phyloP scores from a whole-genome alignment of 106 monocot species.

The Gastrodia elata region DNA sequence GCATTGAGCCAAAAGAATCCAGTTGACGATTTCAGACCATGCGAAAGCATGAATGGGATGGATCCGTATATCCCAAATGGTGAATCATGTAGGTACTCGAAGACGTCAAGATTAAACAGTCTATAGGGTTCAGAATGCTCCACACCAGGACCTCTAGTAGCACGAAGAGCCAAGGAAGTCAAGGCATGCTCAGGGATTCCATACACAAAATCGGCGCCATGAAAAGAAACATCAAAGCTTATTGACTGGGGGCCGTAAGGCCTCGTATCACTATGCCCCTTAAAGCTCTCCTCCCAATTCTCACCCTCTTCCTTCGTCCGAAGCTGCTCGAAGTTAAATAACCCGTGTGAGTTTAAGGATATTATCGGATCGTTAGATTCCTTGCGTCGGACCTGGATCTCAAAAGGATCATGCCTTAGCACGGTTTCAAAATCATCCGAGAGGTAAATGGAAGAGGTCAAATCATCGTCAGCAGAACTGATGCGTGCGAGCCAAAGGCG shows the following conservation, averaged over 20 bases:
- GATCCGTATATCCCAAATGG: conserved; percentile 95
- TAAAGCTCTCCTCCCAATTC: conserved; percentile 81
- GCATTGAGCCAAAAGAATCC: conserved; percentile 99
- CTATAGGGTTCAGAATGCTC: conserved; percentile 88
- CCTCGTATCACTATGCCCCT: conserved; percentile 70
- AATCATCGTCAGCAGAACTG: conserved; percentile 7
- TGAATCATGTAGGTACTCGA: conserved; percentile 84
- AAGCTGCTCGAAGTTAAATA: conserved; percentile 92
- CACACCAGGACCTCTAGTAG: conserved; percentile 73
- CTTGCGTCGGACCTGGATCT: conserved; percentile 46
- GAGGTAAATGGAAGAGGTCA: conserved; percentile 38
- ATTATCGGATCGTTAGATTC: conserved; percentile 37
- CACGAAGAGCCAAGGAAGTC: conserved; percentile 43
- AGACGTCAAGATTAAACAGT: conserved; percentile 91
- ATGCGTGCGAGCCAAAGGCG: conserved; percentile 54
- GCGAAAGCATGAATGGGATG: conserved; percentile 92
- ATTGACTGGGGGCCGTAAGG: conserved; percentile 91
- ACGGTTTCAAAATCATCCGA: conserved; percentile 54
- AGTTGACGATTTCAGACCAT: conserved; percentile 38
- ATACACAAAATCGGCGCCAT: conserved; percentile 85
- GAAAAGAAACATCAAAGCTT: conserved; percentile 75
- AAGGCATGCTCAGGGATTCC: conserved; percentile 95
- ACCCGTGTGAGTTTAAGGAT: conserved; percentile 79
- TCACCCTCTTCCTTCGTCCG: conserved; percentile 56
- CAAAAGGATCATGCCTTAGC: conserved; percentile 73